phyloP scores from a whole-genome alignment of 2,329 filamentous ascomycete genomes.

The Xylaria hypoxylon region DNA sequence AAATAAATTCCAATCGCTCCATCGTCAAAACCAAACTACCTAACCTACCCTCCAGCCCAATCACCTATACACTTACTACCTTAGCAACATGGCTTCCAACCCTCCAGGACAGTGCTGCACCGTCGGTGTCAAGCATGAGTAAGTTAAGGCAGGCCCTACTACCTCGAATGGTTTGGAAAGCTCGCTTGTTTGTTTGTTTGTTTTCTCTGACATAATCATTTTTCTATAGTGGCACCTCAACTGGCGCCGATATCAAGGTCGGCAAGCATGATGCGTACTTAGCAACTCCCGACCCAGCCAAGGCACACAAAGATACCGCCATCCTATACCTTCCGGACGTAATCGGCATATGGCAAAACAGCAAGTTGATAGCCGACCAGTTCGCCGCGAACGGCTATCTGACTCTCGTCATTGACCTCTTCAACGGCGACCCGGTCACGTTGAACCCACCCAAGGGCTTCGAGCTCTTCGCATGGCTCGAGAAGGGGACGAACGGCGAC shows the following conservation, averaged over 20 bases:
- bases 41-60: neutral
- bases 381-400: conserved; percentile 80
- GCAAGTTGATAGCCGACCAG: conserved; percentile 77
- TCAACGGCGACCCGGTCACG: conserved; percentile 72
- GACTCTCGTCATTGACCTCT: conserved; percentile 75
- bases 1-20: neutral
- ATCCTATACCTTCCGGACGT: conserved; percentile 63
- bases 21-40: neutral
- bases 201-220: conserved; percentile 12
- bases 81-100: conserved; percentile 63
- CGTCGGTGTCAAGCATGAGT: conserved; percentile 65
- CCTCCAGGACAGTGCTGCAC: conserved; percentile 65
- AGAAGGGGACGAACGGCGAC: conserved; percentile 59
- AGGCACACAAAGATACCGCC: conserved; percentile 56
- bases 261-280: conserved; percentile 63
- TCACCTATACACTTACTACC: neutral
- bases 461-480: conserved; percentile 58
- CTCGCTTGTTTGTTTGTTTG: neutral
- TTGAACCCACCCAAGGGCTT: conserved; percentile 61
- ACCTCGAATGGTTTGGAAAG: neutral
- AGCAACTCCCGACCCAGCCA: conserved; percentile 56
- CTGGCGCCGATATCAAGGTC: conserved; percentile 61
- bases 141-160: conserved; percentile 47
- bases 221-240: conserved; percentile 59
- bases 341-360: conserved; percentile 68